Conservation (phyloP, 1,139 yeast species). For the Suhomyces ambrosiae region DNA sequence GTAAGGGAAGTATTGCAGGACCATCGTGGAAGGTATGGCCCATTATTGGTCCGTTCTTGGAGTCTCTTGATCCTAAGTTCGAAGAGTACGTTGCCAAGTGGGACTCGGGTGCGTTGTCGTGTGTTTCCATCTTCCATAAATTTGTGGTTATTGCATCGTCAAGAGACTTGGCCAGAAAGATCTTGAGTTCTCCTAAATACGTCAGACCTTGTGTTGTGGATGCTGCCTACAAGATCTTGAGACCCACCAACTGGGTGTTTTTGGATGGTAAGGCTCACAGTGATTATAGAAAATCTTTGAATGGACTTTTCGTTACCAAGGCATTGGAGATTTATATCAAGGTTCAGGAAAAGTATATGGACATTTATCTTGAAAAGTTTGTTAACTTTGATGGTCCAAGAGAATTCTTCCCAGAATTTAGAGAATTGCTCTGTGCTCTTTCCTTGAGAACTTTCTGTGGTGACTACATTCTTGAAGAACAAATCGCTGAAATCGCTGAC, state of each 20-base stretch:
- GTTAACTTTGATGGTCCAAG: slow-evolving; percentile 61
- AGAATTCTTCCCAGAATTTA: slow-evolving; percentile 86
- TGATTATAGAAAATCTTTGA: slow-evolving; percentile 88
- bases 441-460: slow-evolving; percentile 95
- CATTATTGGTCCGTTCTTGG: slow-evolving; percentile 92
- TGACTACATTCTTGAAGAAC: slow-evolving; percentile 87
- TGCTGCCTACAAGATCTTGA: slow-evolving; percentile 86
- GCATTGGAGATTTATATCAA: slow-evolving; percentile 87
- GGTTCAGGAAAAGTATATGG: slow-evolving; percentile 80
- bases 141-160: slow-evolving; percentile 94
- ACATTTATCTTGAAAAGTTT: slow-evolving; percentile 71
- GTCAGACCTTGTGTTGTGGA: slow-evolving; percentile 98
- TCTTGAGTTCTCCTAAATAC: slow-evolving; percentile 78
- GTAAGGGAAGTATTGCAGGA: slow-evolving; percentile 89
- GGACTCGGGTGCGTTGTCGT: slow-evolving; percentile 90
- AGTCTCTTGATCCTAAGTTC: slow-evolving; percentile 93
- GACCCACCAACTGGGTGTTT: slow-evolving; percentile 98
- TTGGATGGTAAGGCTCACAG: slow-evolving; percentile 93
- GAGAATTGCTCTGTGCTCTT: slow-evolving; percentile 94
- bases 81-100: slow-evolving; percentile 92
- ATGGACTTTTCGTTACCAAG: slow-evolving; percentile 81
- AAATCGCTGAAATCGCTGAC: slow-evolving; percentile 84
- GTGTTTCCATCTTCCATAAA: slow-evolving; percentile 97
- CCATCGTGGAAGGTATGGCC: slow-evolving; percentile 90
- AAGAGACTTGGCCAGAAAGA: slow-evolving; percentile 88